Evolutionary conservation across 2,329 filamentous ascomycete genomes (phyloP).

Genomic region (Beauveria scarabaeidicola): DNA sequence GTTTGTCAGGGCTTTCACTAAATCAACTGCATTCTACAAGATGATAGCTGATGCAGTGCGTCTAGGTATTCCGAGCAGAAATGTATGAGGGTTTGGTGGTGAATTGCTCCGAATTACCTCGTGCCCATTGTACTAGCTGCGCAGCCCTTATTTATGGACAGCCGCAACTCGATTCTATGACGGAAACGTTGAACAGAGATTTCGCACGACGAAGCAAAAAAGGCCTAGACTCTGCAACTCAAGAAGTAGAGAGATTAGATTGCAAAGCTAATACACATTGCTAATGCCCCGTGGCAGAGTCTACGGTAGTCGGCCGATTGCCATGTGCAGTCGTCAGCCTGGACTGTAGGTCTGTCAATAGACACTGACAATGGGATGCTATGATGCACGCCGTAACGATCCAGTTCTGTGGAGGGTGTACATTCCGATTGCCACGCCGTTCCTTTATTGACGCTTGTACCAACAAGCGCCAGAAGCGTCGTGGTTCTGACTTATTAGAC

Average conservation of each 20-base stretch:
- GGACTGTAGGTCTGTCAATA: not conserved
- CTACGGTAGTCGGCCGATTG: not conserved
- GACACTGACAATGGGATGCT: not conserved
- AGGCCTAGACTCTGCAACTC: not conserved
- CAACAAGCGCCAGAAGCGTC: not conserved
- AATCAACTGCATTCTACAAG: not conserved
- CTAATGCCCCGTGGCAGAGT: not conserved
- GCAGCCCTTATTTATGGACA: not conserved
- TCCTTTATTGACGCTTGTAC: not conserved
- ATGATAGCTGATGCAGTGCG: not conserved
- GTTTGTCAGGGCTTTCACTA: not conserved
- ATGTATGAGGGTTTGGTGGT: too few species aligned
- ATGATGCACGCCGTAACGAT: not conserved
- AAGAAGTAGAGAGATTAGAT: not conserved
- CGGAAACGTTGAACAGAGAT: not conserved
- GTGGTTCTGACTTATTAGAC: not conserved
- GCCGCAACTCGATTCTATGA: not conserved
- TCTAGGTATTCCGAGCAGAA: too few species aligned
- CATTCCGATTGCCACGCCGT: not conserved
- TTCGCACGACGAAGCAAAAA: not conserved
- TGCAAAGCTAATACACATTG: not conserved
- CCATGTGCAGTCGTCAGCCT: not conserved
- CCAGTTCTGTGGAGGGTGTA: not conserved
- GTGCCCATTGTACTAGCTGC: too few species aligned
- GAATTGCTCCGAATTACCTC: too few species aligned